Percentiles rank a stretch among this genome's conserved stretches.
phyloP scores from a whole-genome alignment of 2,329 filamentous ascomycete species.

The Sporothrix protearum region DNA sequence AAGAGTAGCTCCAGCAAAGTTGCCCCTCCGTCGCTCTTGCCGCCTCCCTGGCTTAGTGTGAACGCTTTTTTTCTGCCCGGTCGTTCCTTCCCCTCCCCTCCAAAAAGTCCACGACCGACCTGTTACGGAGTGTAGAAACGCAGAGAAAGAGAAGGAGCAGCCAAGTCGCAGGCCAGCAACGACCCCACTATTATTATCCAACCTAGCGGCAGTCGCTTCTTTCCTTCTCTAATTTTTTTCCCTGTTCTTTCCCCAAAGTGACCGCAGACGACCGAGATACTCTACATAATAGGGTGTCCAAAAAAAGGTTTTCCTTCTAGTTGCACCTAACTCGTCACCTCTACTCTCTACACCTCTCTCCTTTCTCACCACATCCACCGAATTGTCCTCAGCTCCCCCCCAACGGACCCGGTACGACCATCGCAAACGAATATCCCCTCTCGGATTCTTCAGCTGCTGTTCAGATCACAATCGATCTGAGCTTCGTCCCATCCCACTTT shows the following conservation, averaged over 20 bases:
- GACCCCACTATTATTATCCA: constrained; percentile 17
- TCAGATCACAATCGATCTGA: constrained; percentile 12
- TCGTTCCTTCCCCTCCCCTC: constrained; percentile 13
- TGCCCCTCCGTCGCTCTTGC: constrained; percentile 18
- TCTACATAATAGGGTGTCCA: constrained; percentile 16
- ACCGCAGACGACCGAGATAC: constrained; percentile 11
- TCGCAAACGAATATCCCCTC: not conserved
- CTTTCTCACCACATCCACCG: not conserved
- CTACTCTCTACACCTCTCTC: not conserved
- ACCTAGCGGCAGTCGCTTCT: constrained; percentile 3
- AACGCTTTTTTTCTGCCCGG: constrained; percentile 17
- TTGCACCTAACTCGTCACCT: not conserved
- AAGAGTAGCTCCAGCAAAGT: constrained; percentile 10
- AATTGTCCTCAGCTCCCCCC: constrained; percentile 4
- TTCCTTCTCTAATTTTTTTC: constrained; percentile 13
- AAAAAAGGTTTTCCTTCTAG: constrained; percentile 17
- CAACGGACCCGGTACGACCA: constrained; percentile 9
- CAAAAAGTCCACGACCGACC: not conserved
- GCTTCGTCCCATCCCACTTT: not conserved
- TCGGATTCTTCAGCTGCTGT: not conserved
- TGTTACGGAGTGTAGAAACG: constrained; percentile 10
- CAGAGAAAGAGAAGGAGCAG: constrained; percentile 18
- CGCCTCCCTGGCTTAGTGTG: constrained; percentile 1
- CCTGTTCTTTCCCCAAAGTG: not conserved
- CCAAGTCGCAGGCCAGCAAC: not conserved